Percentiles rank a stretch among this genome's conserved stretches.
phyloP scores from a whole-genome alignment of 164 flowering plant genomes.

The grape (Vitis vinifera) region ASM3070453v1 NC_081806.1:4395501-4396000 shows the following conservation, averaged over 20 bases:
- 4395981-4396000: neutral
- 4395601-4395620: neutral
- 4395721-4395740: constrained; percentile 9
- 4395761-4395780: neutral
- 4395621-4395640: neutral
- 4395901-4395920: too few species aligned
- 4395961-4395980: too few species aligned
- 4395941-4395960: too few species aligned
- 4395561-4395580: too few species aligned
- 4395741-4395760: constrained; percentile 6
- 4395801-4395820: too few species aligned
- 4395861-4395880: constrained; percentile 19
- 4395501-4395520: too few species aligned
- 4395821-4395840: neutral
- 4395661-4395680: neutral
- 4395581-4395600: too few species aligned
- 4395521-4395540: too few species aligned
- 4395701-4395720: constrained; percentile 21
- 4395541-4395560: too few species aligned
- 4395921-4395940: too few species aligned
- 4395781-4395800: neutral
- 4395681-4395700: neutral
- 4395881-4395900: too few species aligned
- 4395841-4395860: neutral
- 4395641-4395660: neutral